phyloP scores from a whole-genome alignment of 2,329 filamentous ascomycete genomes.

The Xylariaceae sp. region DNA sequence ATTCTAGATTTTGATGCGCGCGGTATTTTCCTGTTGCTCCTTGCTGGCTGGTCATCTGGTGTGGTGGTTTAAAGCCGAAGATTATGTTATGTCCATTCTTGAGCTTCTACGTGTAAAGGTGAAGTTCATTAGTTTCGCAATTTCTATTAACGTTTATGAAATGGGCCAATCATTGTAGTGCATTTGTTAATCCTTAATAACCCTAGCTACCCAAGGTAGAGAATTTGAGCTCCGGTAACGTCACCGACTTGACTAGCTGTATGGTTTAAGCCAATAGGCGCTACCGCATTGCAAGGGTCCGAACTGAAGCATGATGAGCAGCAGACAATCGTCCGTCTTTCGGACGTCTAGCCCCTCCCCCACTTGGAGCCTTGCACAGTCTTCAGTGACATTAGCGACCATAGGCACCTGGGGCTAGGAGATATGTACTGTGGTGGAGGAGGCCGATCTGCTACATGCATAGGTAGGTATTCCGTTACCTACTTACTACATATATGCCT shows the following conservation, averaged over 20 bases:
- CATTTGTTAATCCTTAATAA: slow-evolving; percentile 35
- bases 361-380: slow-evolving; percentile 25
- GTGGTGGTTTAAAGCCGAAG: not conserved
- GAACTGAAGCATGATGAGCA: slow-evolving; percentile 1
- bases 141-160: slow-evolving; percentile 2
- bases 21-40: slow-evolving; percentile 28
- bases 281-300: slow-evolving; percentile 26
- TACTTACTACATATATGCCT: no score
- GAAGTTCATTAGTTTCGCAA: not conserved
- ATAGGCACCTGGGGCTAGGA: slow-evolving; percentile 24
- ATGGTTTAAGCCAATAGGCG: slow-evolving; percentile 29
- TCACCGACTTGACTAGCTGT: slow-evolving; percentile 34
- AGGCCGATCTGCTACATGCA: slow-evolving; percentile 32
- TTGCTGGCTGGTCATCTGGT: not conserved
- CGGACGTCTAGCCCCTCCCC: slow-evolving; percentile 34
- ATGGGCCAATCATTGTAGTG: slow-evolving; percentile 33
- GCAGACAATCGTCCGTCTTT: slow-evolving; percentile 34
- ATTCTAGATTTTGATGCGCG: slow-evolving; percentile 25
- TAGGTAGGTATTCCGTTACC: slow-evolving; percentile 17
- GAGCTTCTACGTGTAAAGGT: not conserved
- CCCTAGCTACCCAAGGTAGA: slow-evolving; percentile 18
- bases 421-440: slow-evolving; percentile 19
- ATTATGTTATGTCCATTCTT: not conserved
- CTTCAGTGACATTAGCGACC: slow-evolving; percentile 14
- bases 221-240: slow-evolving; percentile 34